Evolutionary conservation across 768 basidiomycete genomes (phyloP).

Genomic region (Lanmaoa rubissima): DNA sequence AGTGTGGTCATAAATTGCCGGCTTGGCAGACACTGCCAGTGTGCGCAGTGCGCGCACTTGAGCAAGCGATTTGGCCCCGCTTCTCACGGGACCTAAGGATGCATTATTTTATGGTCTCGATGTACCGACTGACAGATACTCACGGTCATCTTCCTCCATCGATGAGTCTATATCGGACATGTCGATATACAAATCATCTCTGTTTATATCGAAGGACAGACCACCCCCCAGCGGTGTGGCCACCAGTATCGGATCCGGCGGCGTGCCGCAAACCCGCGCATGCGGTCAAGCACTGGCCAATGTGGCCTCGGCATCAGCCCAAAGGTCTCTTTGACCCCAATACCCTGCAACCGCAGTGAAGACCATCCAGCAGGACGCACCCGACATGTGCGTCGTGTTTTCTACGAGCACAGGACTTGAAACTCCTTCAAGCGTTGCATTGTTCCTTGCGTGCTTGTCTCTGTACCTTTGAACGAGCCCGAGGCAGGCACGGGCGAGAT

Average conservation of each 20-base stretch:
- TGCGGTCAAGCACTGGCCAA: constrained; percentile 29
- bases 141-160: not conserved
- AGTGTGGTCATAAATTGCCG: constrained; percentile 6
- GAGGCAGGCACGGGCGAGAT: constrained; percentile 69
- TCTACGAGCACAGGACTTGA: not conserved
- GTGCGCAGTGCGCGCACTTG: not conserved
- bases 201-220: constrained; percentile 6
- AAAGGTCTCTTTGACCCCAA: constrained; percentile 82
- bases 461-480: constrained; percentile 40
- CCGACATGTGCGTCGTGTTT: constrained; percentile 35
- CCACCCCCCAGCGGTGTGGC: not conserved
- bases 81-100: constrained; percentile 24
- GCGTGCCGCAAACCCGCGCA: not conserved
- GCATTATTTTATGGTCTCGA: not conserved
- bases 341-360: constrained; percentile 59
- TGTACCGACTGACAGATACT: not conserved
- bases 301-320: constrained; percentile 69
- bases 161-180: not conserved
- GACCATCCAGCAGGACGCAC: constrained; percentile 70
- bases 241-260: not conserved
- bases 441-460: constrained; percentile 22
- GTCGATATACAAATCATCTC: not conserved
- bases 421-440: constrained; percentile 4
- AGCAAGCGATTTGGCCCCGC: constrained; percentile 6
- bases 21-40: not conserved